Evolutionary conservation across 257 asterid species (phyloP).

Genomic region (Mentha longifolia): DNA sequence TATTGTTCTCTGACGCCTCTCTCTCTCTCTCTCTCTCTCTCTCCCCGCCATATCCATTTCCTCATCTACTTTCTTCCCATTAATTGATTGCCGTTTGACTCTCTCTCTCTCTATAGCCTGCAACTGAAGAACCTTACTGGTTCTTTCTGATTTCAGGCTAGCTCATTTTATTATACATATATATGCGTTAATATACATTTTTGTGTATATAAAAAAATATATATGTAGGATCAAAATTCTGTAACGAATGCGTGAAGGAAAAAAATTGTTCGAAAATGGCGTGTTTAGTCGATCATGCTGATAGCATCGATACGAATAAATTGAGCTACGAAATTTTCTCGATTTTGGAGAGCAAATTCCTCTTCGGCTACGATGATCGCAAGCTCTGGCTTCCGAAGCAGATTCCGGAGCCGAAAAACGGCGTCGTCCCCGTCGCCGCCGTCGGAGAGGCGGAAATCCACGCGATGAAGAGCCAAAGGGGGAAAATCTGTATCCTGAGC

Average conservation of each 20-base stretch:
- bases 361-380: constrained; percentile 82
- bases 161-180: neutral
- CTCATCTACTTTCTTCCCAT: constrained; percentile 25
- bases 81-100: constrained; percentile 33
- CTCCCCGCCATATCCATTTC: constrained; percentile 16
- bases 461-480: constrained; percentile 71
- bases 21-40: constrained; percentile 18
- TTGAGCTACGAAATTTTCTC: constrained; percentile 94
- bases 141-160: constrained; percentile 21
- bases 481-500: constrained; percentile 80
- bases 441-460: constrained; percentile 41
- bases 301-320: constrained; percentile 77
- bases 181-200: neutral
- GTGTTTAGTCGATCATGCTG: constrained; percentile 41
- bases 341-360: constrained; percentile 79
- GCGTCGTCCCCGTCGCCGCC: constrained; percentile 34
- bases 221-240: neutral
- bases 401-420: constrained; percentile 36
- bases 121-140: constrained; percentile 23
- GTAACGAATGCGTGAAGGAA: constrained; percentile 17
- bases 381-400: constrained; percentile 85
- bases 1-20: constrained; percentile 12
- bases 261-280: constrained; percentile 47
- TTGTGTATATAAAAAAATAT: neutral
- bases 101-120: constrained; percentile 29